Percentiles rank a stretch among this genome's conserved stretches.
These are phyloP conservation scores for Sugiyamaella boreocaroliniensis DNA, from an alignment of 805 yeast species.

Conservation along the genomic window DNA sequence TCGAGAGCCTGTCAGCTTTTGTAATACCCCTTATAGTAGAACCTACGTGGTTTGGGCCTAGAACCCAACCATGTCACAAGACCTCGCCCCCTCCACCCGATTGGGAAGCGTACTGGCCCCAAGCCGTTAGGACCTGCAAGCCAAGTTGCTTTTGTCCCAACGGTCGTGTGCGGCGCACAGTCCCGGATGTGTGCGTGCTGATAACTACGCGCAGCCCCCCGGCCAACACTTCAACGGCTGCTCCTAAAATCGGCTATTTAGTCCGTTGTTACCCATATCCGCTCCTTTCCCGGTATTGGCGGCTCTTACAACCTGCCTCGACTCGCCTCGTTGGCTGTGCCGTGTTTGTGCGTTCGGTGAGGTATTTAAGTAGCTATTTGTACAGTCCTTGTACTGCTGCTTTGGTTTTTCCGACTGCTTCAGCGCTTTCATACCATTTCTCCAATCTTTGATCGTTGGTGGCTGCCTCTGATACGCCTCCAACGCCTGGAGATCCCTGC, in stretches of 20 bases:
- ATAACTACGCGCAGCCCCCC: neutral
- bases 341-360: too few species aligned
- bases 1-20: too few species aligned
- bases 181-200: neutral
- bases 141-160: neutral
- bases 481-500: too few species aligned
- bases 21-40: too few species aligned
- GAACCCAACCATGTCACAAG: neutral
- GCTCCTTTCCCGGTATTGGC: neutral
- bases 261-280: neutral
- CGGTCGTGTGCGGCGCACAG: neutral
- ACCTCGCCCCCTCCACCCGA: neutral
- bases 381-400: too few species aligned
- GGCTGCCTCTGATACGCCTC: too few species aligned
- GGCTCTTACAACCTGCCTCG: neutral
- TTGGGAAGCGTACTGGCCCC: neutral
- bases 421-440: too few species aligned
- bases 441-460: too few species aligned
- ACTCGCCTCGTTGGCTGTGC: too few species aligned
- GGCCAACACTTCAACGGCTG: neutral
- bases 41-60: too few species aligned
- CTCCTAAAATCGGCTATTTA: neutral
- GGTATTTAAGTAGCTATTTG: too few species aligned
- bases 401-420: too few species aligned
- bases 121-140: neutral